phyloP scores from a whole-genome alignment of 331 rosid species.

The Erythrophleum ivorense region DNA sequence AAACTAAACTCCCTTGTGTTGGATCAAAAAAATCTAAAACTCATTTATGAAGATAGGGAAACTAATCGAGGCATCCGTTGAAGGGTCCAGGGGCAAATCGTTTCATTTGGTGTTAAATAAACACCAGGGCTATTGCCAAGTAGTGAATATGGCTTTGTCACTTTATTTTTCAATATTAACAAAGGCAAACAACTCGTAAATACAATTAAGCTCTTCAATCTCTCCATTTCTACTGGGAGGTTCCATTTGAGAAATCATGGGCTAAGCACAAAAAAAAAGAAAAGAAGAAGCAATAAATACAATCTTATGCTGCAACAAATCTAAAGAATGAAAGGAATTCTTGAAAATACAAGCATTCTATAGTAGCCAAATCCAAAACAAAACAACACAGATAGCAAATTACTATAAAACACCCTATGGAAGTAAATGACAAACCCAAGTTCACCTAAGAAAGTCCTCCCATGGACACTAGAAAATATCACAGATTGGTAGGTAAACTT shows the following conservation, averaged over 20 bases:
- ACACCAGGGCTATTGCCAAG: slow-evolving; percentile 48
- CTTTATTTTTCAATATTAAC: slow-evolving; percentile 45
- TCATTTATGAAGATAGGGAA: slow-evolving; percentile 52
- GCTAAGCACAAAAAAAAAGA: background rate
- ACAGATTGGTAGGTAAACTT: background rate
- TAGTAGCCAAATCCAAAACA: background rate
- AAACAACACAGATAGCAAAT: background rate
- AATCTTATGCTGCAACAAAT: background rate
- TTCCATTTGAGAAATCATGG: background rate
- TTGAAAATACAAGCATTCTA: background rate
- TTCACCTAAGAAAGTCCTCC: no score
- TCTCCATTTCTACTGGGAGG: background rate
- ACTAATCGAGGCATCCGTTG: slow-evolving; percentile 59
- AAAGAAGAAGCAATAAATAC: background rate
- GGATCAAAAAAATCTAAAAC: background rate
- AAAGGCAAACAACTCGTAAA: no score
- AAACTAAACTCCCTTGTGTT: background rate
- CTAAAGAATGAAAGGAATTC: background rate
- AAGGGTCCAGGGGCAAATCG: slow-evolving; percentile 52
- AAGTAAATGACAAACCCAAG: no score
- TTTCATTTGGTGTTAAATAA: slow-evolving; percentile 62
- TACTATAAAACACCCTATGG: background rate
- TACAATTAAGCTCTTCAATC: background rate
- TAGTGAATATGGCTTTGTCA: slow-evolving; percentile 81
- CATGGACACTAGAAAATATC: background rate